These are phyloP conservation scores for Sordariomycetes sp. DNA, from an alignment of 2,329 filamentous ascomycete species.

Conservation along the genomic window DNA sequence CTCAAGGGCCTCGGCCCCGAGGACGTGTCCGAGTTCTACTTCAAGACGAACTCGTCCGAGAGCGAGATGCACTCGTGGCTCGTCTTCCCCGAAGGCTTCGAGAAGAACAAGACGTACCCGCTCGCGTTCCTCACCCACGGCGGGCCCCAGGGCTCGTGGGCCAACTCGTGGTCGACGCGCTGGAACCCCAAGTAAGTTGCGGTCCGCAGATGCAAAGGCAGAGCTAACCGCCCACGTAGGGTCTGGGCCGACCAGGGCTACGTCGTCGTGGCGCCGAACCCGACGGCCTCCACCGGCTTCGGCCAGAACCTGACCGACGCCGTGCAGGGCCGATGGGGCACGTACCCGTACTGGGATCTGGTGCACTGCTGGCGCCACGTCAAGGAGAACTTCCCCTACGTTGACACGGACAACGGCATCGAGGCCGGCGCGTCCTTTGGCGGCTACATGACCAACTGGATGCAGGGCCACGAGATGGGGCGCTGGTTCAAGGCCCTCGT, in stretches of 20 bases:
- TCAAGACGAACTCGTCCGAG: conserved; percentile 4
- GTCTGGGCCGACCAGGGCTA: conserved; percentile 75
- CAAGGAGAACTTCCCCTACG: conserved; percentile 46
- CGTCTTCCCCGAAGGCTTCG: conserved; percentile 31
- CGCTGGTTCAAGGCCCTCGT: conserved; percentile 73
- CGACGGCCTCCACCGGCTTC: conserved; percentile 67
- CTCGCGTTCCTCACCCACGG: conserved; percentile 67
- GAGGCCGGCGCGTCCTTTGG: conserved; percentile 60
- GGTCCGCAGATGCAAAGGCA: too few species aligned
- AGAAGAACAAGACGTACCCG: conserved; percentile 58
- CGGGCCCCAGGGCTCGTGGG: conserved; percentile 63
- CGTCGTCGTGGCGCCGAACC: conserved; percentile 65
- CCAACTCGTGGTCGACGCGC: conserved; percentile 58
- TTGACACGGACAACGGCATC: conserved; percentile 55
- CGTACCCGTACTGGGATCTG: conserved; percentile 67
- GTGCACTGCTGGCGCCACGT: conserved; percentile 64
- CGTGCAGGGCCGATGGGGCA: conserved; percentile 69
- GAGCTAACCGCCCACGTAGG: too few species aligned
- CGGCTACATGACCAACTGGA: conserved; percentile 60
- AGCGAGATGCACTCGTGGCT: conserved; percentile 3
- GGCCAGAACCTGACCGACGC: conserved; percentile 63
- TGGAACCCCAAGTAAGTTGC: conserved; percentile 81
- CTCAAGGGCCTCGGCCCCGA: conserved; percentile 3
- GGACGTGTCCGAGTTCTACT: conserved; percentile 7
- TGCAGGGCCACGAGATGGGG: conserved; percentile 71